Evolutionary conservation across 2,329 filamentous ascomycete species (phyloP), one percentile per base, ranked within the genome.

Genomic region (Pseudogymnoascus sp.): DNA sequence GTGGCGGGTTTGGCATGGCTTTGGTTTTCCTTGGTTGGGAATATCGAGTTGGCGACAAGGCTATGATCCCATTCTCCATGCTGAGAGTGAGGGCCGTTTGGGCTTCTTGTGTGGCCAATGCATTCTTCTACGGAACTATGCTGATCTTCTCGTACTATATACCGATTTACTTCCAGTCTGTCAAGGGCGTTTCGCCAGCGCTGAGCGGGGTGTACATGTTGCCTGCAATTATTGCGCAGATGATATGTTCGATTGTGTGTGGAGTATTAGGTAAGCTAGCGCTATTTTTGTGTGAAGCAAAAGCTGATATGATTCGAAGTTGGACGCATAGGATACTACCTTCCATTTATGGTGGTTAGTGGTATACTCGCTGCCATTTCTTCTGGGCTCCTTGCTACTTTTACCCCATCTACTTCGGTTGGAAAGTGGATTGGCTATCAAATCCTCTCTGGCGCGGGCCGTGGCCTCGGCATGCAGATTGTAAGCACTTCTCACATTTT

Each of bases 151-250:
- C 63, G 3, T 70, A 68, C 60, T 70, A 72, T 43, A 38, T 74
- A 8, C 70, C 73, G 0, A 55, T 73, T 12, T 74, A 68, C 69
- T 72, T 75, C 67, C 69, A 75, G 65, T 63, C 69, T 65, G 65
- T 75, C 58, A 66, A 59, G 28, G 66, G 65, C 14, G 63, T 59
- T 14, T 63, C 59, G 11, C 65, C 69, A 11, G 63, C 64, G 4
- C 52, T 58, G n/a, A 71, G 70, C 35, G 71, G 71, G 21, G 66
- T 71, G 16, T 45, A 67, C 55, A 64, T 67, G 8, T 62, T 75
- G 8, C 66, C 73, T 3, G 40, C 62, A 5, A 66, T 69, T 12
- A 58, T 55, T 8, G 45, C 63, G 3, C 43, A 64, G 12, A 61
- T 70, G 6, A 12, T 69, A 4, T 52, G 43, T 12, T 35, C 66